These are phyloP conservation scores for Zygnema circumcarinatum DNA, from an alignment of 139 green algal species.

Conservation along the genomic window DNA sequence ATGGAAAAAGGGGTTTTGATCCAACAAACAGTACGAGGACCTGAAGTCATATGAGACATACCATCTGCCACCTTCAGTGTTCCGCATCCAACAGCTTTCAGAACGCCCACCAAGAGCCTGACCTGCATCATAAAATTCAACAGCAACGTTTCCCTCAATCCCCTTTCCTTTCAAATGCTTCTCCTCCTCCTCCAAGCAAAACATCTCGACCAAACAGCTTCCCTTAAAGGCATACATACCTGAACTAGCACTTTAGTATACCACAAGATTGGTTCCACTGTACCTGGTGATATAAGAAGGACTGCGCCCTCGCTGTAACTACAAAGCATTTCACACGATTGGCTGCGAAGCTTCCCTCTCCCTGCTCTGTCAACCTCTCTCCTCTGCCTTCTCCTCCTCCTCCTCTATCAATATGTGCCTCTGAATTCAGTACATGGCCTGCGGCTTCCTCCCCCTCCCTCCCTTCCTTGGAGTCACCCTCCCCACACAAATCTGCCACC, in stretches of 20 bases:
- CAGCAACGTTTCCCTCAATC: not conserved
- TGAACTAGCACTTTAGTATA: not conserved
- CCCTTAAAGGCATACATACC: not conserved
- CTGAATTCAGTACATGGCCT: too few species aligned
- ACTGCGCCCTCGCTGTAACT: slow-evolving; percentile 29
- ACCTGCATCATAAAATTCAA: too few species aligned
- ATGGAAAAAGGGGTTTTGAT: too few species aligned
- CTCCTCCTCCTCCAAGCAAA: not conserved
- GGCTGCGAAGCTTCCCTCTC: not conserved
- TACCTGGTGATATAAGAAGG: slow-evolving; percentile 51
- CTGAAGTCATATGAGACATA: too few species aligned
- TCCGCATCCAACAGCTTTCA: slow-evolving; percentile 34
- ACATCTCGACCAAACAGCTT: not conserved
- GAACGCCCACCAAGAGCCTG: slow-evolving; percentile 22
- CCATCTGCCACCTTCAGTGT: not conserved
- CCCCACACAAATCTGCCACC: too few species aligned
- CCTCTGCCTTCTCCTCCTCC: not conserved
- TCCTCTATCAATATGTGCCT: too few species aligned
- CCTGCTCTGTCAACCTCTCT: not conserved
- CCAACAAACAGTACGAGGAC: too few species aligned
- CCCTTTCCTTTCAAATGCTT: not conserved
- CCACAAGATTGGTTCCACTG: too few species aligned
- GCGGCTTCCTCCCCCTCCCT: not conserved
- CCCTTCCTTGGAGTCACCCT: too few species aligned
- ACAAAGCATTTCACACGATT: slow-evolving; percentile 12